phyloP scores from a whole-genome alignment of 2,329 filamentous ascomycete genomes.

The Colletotrichum salicis region DNA sequence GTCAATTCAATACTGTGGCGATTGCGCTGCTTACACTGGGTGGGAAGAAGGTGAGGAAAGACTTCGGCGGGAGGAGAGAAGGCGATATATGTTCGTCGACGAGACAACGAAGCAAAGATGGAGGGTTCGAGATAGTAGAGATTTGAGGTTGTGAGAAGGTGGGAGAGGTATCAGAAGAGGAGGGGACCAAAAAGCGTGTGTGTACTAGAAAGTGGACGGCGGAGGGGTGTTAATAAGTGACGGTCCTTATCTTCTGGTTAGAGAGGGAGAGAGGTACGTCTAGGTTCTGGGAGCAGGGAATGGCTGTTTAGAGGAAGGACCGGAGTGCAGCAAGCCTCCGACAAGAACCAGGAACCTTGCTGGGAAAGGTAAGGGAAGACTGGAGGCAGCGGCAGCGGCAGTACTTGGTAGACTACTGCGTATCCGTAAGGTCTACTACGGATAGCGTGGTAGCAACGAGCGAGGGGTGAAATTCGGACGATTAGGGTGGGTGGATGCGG shows the following conservation, averaged over 20 bases:
- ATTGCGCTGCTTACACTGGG: neutral
- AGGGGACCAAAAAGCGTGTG: constrained; percentile 8
- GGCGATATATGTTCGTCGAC: constrained; percentile 23
- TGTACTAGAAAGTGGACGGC: constrained; percentile 18
- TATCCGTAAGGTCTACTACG: no score
- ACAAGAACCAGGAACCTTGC: constrained; percentile 21
- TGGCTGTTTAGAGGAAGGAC: constrained; percentile 22
- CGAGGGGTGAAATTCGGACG: constrained; percentile 32
- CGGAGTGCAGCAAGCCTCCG: constrained; percentile 23
- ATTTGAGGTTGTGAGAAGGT: neutral
- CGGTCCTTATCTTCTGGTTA: constrained; percentile 11
- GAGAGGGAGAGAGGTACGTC: neutral
- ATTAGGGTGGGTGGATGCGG: constrained; percentile 29
- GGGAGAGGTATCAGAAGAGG: constrained; percentile 11
- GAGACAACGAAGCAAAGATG: constrained; percentile 17
- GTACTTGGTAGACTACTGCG: no score
- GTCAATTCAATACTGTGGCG: constrained; percentile 6
- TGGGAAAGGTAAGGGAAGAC: constrained; percentile 25
- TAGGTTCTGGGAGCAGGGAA: constrained; percentile 19
- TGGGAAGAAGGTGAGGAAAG: constrained; percentile 1
- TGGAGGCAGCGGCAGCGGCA: neutral
- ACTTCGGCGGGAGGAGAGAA: neutral
- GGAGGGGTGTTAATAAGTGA: constrained; percentile 31
- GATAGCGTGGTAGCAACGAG: constrained; percentile 28
- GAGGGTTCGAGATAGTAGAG: neutral